Conservation (phyloP, 2,329 filamentous ascomycete genomes). For the Parascedosporium putredinis region DNA sequence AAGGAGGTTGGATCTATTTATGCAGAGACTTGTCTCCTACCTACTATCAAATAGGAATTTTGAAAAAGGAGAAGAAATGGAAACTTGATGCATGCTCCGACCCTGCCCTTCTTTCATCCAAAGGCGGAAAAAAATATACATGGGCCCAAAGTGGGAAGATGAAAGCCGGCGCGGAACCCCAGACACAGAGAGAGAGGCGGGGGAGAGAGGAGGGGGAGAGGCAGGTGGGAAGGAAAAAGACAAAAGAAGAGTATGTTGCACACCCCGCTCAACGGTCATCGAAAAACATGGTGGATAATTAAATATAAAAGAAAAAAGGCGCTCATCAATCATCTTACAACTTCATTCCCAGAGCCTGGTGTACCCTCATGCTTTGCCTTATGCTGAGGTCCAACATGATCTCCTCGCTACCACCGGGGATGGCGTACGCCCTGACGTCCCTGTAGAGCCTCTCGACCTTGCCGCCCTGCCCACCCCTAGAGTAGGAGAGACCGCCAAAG, state of each 20-base stretch:
- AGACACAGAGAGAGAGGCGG: too few species aligned
- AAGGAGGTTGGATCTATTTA: slow-evolving; percentile 1
- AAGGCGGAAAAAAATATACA: neutral
- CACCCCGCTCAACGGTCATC: neutral
- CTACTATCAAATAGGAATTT: too few species aligned
- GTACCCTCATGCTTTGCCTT: slow-evolving; percentile 77
- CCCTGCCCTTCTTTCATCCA: neutral
- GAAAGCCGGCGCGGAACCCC: too few species aligned
- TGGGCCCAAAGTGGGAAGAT: neutral
- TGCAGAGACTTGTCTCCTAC: too few species aligned
- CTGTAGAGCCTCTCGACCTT: slow-evolving; percentile 93
- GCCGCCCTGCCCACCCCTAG: slow-evolving; percentile 82
- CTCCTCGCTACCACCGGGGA: slow-evolving; percentile 92
- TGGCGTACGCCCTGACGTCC: slow-evolving; percentile 91
- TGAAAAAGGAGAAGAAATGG: neutral
- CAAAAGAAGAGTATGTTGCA: neutral
- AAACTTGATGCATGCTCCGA: neutral
- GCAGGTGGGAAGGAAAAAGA: neutral
- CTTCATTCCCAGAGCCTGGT: slow-evolving; percentile 92
- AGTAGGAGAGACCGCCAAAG: slow-evolving; percentile 90
- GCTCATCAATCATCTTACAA: slow-evolving; percentile 41
- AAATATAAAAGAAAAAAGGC: slow-evolving; percentile 1
- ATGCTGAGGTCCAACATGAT: slow-evolving; percentile 98
- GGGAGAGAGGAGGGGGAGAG: too few species aligned
- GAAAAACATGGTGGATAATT: too few species aligned